Evolutionary conservation across 495 filamentous ascomycete genomes (phyloP), one percentile per base, ranked within the genome.

Genomic region (Xylaria venustula): DNA sequence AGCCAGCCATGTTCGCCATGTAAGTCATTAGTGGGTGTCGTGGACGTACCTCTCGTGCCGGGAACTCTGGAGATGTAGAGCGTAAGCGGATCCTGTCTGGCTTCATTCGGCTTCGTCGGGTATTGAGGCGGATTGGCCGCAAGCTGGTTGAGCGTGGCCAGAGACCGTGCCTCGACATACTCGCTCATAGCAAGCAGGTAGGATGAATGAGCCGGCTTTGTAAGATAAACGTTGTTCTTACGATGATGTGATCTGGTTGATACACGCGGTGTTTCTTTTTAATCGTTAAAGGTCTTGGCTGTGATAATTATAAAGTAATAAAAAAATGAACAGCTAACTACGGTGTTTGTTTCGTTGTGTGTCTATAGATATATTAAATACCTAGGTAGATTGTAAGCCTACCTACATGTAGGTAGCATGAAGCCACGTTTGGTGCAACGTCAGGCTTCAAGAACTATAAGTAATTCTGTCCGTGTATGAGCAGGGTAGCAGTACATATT

Each of bases 1-100:
- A 49, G 23, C 14, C 45, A 34, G 62, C 69, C 61, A 69, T 64
- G 59, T 22, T 19, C 25, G 58, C n/a, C n/a, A n/a, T n/a, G n/a
- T n/a, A n/a, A n/a, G n/a, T n/a, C n/a, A n/a, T n/a, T n/a, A n/a
- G n/a, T n/a, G n/a, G n/a, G 25, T 12, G 50, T 41, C 36, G 7
- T 17, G 17, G 11, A 44, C 60, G 34, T 79, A 93, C 92, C 92
- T 86, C 85, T 85, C 62, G 88, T 96, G 14, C 94, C 93, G 2
- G 93, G 93, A 0, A 98, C 93, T 57, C 92, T 81, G 11, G 92
- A 92, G 62, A 98, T 95, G 70, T 98, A 98, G 22, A 98, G 79
- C 3, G 86, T 84, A 41, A 98, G 73, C 7, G 89, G 87, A 37
- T 89, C 81, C 53, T 85, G 81, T 60, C 75, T 79, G 58, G 79